phyloP scores from a whole-genome alignment of 1,139 yeast species.

The Trichomonascaceae sp. region DNA sequence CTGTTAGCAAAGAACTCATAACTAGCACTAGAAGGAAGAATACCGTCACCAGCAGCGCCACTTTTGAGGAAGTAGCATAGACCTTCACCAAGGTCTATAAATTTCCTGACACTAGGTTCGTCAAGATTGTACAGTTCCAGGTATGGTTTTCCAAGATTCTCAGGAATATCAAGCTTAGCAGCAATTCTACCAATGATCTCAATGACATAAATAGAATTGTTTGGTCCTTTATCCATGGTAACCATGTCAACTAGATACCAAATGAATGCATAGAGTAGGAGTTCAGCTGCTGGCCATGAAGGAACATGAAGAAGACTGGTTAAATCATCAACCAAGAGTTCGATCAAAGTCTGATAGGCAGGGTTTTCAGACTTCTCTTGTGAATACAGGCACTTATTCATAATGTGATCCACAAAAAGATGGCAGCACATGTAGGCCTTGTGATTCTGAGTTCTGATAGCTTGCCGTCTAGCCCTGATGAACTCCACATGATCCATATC shows the following conservation, averaged over 20 bases:
- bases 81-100: neutral
- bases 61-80: neutral
- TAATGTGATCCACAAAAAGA: slow-evolving; percentile 25
- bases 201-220: slow-evolving; percentile 30
- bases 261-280: slow-evolving; percentile 41
- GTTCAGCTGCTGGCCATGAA: slow-evolving; percentile 57
- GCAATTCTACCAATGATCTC: slow-evolving; percentile 57
- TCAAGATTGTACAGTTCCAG: slow-evolving; percentile 1
- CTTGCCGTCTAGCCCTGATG: neutral
- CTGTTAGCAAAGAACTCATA: slow-evolving; percentile 1
- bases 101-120: neutral
- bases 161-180: slow-evolving; percentile 33
- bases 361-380: slow-evolving; percentile 22
- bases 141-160: slow-evolving; percentile 9
- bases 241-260: slow-evolving; percentile 35
- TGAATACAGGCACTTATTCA: slow-evolving; percentile 22
- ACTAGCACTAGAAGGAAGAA: neutral
- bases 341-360: slow-evolving; percentile 35
- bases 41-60: neutral
- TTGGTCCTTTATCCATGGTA: slow-evolving; percentile 16
- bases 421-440: slow-evolving; percentile 38
- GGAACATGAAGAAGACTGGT: slow-evolving; percentile 44
- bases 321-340: slow-evolving; percentile 52
- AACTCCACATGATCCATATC: neutral
- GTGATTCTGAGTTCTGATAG: slow-evolving; percentile 24